A percentile compares a stretch with the other conserved stretches of the same genome.
These are phyloP conservation scores for Claviceps sorghi DNA, from an alignment of 2,329 filamentous ascomycete genomes.

Conservation along the genomic window DNA sequence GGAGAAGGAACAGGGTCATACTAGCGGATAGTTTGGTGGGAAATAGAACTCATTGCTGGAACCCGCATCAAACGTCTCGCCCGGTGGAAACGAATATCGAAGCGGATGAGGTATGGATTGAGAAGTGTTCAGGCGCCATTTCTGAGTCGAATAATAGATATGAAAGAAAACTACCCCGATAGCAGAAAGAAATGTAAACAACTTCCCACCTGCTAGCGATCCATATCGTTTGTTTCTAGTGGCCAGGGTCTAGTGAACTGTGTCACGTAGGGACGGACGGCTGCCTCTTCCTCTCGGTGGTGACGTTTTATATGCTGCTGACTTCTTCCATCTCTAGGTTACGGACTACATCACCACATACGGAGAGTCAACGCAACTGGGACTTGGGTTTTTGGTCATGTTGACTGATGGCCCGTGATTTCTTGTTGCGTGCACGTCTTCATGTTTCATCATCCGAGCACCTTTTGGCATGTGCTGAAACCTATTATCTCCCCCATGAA, in stretches of 20 bases:
- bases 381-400: not conserved
- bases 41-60: not conserved
- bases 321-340: not conserved
- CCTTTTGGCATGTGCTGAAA: not conserved
- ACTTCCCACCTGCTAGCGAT: not conserved
- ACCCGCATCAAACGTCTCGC: not conserved
- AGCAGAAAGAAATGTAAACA: constrained; percentile 3
- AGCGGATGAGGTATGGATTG: not conserved
- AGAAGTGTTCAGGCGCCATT: not conserved
- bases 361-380: not conserved
- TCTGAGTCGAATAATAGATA: constrained; percentile 1
- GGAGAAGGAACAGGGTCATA: not conserved
- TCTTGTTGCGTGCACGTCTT: not conserved
- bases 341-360: not conserved
- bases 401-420: not conserved
- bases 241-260: not conserved
- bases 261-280: not conserved
- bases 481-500: not conserved
- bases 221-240: not conserved
- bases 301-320: not conserved
- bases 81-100: not conserved
- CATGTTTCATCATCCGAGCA: not conserved
- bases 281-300: not conserved
- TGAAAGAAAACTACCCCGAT: not conserved
- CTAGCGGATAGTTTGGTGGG: not conserved